These are phyloP conservation scores for Madurella fahalii DNA, from an alignment of 2,329 filamentous ascomycete genomes.

Conservation along the genomic window DNA sequence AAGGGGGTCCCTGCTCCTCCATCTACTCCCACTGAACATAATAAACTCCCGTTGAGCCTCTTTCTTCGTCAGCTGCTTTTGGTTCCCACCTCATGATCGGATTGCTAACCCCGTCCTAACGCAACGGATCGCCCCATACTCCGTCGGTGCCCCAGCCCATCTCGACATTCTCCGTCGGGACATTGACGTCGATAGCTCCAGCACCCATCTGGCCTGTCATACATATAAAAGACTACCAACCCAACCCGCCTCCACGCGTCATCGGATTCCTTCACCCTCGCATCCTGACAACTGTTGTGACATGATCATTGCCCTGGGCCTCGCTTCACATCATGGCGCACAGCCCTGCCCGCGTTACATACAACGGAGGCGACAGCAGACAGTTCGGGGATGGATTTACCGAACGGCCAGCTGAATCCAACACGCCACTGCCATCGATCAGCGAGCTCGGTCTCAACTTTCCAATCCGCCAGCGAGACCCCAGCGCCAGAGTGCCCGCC, in stretches of 20 bases:
- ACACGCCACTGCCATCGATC: neutral
- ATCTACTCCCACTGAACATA: constrained; percentile 17
- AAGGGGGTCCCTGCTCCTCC: constrained; percentile 23
- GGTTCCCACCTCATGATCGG: no score
- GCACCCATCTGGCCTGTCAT: neutral
- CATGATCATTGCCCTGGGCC: neutral
- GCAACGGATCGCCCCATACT: no score
- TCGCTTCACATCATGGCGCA: neutral
- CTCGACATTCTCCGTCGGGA: neutral
- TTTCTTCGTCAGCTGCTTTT: constrained; percentile 2
- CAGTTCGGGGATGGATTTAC: neutral
- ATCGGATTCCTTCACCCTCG: neutral
- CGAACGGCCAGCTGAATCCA: neutral
- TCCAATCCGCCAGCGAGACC: neutral
- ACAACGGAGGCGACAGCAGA: neutral
- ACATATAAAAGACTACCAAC: no score
- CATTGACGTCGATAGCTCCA: neutral
- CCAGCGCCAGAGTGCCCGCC: constrained; percentile 29
- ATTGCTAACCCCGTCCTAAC: no score
- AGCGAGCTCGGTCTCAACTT: neutral
- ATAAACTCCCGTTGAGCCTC: constrained; percentile 23
- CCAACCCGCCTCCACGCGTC: neutral
- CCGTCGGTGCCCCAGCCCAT: neutral
- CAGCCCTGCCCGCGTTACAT: no score
- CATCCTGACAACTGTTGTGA: neutral